Conservation (phyloP, 352 stramenopile genomes). For the Globisporangium takayamanum region DNA sequence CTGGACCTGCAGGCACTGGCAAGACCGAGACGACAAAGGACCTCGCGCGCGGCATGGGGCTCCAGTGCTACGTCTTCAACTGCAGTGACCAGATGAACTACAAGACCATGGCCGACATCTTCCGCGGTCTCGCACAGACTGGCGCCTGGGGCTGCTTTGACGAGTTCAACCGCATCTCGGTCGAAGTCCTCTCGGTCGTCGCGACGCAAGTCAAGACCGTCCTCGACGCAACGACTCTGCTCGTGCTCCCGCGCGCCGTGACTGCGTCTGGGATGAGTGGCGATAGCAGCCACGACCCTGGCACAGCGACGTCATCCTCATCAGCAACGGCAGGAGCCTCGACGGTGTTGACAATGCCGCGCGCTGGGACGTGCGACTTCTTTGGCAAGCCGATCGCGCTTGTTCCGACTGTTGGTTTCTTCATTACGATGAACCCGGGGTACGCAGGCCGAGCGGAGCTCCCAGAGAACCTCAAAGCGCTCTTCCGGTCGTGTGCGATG, state of each 20-base stretch:
- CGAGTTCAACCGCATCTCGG: conserved; percentile 96
- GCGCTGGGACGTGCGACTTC: conserved; percentile 79
- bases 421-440: conserved; percentile 94
- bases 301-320: not conserved
- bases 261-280: conserved; percentile 4
- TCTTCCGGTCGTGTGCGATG: conserved; percentile 91
- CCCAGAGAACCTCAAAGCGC: conserved; percentile 90
- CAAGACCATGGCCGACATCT: conserved; percentile 95
- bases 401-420: conserved; percentile 84
- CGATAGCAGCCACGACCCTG: conserved; percentile 11
- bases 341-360: conserved; percentile 28
- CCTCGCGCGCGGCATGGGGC: conserved; percentile 59
- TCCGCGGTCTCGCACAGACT: conserved; percentile 91
- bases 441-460: conserved; percentile 89
- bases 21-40: conserved; percentile 88
- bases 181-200: conserved; percentile 95
- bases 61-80: conserved; percentile 87
- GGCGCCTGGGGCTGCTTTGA: conserved; percentile 96
- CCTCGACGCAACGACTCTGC: conserved; percentile 73
- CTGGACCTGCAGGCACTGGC: conserved; percentile 73
- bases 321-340: conserved; percentile 6
- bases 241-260: conserved; percentile 12
- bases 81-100: conserved; percentile 93
- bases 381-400: conserved; percentile 85
- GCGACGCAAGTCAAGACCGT: conserved; percentile 97